Percentiles rank a stretch among this genome's conserved stretches.
Evolutionary conservation across 2,329 filamentous ascomycete genomes (phyloP).

Genomic region (Diaporthe ilicicola): DNA sequence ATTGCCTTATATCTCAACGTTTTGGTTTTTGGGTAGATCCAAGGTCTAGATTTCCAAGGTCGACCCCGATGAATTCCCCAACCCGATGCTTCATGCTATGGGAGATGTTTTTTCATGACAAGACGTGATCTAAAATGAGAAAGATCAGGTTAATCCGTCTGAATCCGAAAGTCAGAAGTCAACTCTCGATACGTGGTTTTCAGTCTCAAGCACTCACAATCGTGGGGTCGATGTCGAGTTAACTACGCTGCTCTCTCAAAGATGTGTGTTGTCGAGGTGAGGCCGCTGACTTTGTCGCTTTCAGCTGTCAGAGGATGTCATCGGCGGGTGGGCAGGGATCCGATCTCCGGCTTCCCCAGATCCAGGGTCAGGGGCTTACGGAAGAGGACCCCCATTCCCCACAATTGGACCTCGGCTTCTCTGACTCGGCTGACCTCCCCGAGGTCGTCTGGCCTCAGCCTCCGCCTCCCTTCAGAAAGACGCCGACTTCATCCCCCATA

Average conservation of each 20-base stretch:
- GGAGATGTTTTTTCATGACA: no score
- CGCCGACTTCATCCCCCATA: not conserved
- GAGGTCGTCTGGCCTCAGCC: not conserved
- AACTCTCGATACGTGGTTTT: no score
- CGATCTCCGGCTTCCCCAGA: conserved; percentile 18
- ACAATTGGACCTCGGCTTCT: conserved; percentile 31
- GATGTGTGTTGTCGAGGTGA: not conserved
- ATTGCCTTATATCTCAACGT: no score
- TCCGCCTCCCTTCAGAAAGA: not conserved
- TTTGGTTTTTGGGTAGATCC: no score
- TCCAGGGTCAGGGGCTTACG: conserved; percentile 9
- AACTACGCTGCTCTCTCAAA: not conserved
- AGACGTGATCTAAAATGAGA: no score
- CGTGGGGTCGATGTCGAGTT: no score
- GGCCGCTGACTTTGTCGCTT: conserved; percentile 12
- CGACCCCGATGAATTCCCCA: no score
- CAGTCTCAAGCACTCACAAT: no score
- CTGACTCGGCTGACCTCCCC: conserved; percentile 9
- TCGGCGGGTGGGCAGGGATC: conserved; percentile 7
- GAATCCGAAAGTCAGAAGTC: no score
- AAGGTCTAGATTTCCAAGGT: no score
- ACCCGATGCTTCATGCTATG: no score
- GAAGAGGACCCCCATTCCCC: conserved; percentile 11
- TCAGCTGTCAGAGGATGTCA: conserved; percentile 20
- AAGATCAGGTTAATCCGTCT: no score